phyloP scores from a whole-genome alignment of 2,329 filamentous ascomycete genomes.

The Ceratocystis huliohia region DNA sequence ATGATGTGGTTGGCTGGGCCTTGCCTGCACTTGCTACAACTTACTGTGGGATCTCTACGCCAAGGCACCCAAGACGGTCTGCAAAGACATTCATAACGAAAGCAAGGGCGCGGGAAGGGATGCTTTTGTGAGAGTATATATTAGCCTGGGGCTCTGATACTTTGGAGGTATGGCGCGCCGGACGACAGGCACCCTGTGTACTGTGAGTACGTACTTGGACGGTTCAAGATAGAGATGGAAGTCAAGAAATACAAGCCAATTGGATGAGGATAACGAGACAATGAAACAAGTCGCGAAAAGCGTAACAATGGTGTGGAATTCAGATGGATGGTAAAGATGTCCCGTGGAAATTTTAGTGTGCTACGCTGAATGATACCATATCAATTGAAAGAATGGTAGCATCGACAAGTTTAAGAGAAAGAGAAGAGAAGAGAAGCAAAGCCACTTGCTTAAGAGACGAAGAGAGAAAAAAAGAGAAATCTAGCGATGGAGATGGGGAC shows the following conservation, averaged over 20 bases:
- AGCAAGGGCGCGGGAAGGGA: neutral
- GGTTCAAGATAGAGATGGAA: neutral
- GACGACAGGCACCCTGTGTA: neutral
- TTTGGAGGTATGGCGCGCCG: neutral
- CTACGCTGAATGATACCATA: neutral
- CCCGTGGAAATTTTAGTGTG: neutral
- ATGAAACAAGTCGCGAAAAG: neutral
- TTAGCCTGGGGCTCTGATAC: neutral
- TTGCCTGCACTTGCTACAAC: neutral
- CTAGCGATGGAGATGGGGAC: neutral
- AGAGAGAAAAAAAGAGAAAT: slow-evolving; percentile 1
- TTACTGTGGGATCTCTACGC: slow-evolving; percentile 2
- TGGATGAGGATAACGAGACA: slow-evolving; percentile 3
- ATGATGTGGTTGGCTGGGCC: neutral
- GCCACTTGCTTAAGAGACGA: neutral
- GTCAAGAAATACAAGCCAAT: neutral
- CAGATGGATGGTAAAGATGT: slow-evolving; percentile 2
- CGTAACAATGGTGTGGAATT: neutral
- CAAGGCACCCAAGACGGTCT: slow-evolving; percentile 1
- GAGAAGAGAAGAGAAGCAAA: neutral
- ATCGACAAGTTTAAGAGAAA: neutral
- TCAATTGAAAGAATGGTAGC: neutral
- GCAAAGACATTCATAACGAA: slow-evolving; percentile 7
- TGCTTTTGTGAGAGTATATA: neutral
- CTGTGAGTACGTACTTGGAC: neutral